These are phyloP conservation scores for Hypoxylon sp. DNA, from an alignment of 2,329 filamentous ascomycete species.

Conservation along the genomic window DNA sequence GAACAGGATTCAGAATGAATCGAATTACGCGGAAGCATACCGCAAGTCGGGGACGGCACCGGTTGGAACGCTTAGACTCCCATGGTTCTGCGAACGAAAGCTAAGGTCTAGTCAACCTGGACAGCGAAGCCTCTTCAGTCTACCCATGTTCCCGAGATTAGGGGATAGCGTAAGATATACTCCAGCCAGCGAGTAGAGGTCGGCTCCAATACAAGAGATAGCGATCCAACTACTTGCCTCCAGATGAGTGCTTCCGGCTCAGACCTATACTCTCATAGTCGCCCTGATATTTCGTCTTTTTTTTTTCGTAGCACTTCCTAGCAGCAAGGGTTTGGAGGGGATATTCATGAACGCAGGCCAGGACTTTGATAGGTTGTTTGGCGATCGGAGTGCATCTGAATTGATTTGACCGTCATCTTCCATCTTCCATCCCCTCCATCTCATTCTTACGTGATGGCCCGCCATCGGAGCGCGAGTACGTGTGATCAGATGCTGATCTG, in stretches of 20 bases:
- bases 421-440: too few species aligned
- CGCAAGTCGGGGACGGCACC: conserved; percentile 30
- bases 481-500: neutral
- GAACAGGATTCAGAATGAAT: conserved; percentile 37
- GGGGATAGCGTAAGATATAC: conserved; percentile 27
- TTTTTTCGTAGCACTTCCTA: conserved; percentile 44
- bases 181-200: conserved; percentile 30
- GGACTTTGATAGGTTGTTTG: conserved; percentile 46
- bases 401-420: conserved; percentile 46
- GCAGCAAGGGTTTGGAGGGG: conserved; percentile 42
- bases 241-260: conserved; percentile 33
- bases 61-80: conserved; percentile 26
- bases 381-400: conserved; percentile 48
- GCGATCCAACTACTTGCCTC: conserved; percentile 30
- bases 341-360: conserved; percentile 45
- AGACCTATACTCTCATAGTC: conserved; percentile 8
- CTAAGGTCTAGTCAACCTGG: conserved; percentile 28
- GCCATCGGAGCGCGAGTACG: neutral
- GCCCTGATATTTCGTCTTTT: conserved; percentile 35
- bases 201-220: conserved; percentile 28
- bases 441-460: neutral
- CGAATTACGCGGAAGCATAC: conserved; percentile 33
- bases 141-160: conserved; percentile 23
- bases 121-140: conserved; percentile 28
- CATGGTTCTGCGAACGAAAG: conserved; percentile 26